Percentiles rank a stretch among this genome's conserved stretches.
These are phyloP conservation scores for Penicillium sclerotiorum DNA, from an alignment of 2,329 filamentous ascomycete species.

Conservation along the genomic window DNA sequence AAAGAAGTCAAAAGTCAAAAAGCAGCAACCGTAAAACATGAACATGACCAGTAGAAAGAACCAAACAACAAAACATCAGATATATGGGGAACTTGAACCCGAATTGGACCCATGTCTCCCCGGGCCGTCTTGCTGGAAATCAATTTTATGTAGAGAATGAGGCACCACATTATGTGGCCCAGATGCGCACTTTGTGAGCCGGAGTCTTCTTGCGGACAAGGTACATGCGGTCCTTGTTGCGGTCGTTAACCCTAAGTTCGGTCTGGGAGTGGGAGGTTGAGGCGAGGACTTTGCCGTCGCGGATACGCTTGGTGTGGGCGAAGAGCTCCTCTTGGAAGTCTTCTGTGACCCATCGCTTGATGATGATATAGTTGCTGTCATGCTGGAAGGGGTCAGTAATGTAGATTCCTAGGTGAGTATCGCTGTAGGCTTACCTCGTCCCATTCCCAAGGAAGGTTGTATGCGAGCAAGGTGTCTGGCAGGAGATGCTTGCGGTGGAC, in stretches of 20 bases:
- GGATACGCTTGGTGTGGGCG: conserved; percentile 67
- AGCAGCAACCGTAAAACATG: background rate
- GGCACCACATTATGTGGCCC: conserved; percentile 20
- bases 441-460: conserved; percentile 50
- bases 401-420: background rate
- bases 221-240: conserved; percentile 48
- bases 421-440: conserved; percentile 42
- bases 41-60: conserved; percentile 9
- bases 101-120: too few relatives aligned
- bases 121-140: too few relatives aligned
- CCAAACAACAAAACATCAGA: conserved; percentile 2
- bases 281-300: conserved; percentile 53
- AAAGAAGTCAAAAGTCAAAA: background rate
- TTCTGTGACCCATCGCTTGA: conserved; percentile 73
- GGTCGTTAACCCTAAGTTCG: conserved; percentile 46
- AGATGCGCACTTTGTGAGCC: conserved; percentile 36
- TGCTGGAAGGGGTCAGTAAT: conserved; percentile 33
- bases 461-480: conserved; percentile 51
- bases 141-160: too few relatives aligned
- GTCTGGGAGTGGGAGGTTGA: conserved; percentile 40
- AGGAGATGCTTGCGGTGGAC: conserved; percentile 50
- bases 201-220: conserved; percentile 51
- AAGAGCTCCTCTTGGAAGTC: conserved; percentile 72
- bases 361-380: conserved; percentile 70
- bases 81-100: too few relatives aligned